phyloP scores from a whole-genome alignment of 169 alveolate genomes.

The Plasmodium vivax region DNA sequence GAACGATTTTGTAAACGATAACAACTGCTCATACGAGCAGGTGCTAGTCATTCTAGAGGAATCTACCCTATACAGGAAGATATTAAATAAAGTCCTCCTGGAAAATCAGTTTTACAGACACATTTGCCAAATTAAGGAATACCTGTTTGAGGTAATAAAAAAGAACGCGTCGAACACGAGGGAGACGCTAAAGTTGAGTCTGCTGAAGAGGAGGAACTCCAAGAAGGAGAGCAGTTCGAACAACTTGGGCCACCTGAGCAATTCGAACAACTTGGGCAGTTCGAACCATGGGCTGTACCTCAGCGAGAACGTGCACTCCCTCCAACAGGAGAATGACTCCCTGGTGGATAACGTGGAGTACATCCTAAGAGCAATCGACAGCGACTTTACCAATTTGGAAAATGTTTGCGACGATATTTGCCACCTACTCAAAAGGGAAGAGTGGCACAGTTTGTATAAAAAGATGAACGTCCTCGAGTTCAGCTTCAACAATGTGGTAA shows the following conservation, averaged over 20 bases:
- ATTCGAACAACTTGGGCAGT: background rate
- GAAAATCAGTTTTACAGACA: slow-evolving; percentile 53
- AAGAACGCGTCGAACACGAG: slow-evolving; percentile 9
- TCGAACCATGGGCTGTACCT: background rate
- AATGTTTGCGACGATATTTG: slow-evolving; percentile 23
- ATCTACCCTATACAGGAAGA: slow-evolving; percentile 31
- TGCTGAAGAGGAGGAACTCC: background rate
- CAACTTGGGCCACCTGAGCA: no score
- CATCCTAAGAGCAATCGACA: slow-evolving; percentile 12
- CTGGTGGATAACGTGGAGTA: slow-evolving; percentile 7
- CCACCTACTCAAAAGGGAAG: slow-evolving; percentile 16
- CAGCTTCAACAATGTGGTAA: slow-evolving; percentile 22
- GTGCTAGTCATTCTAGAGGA: slow-evolving; percentile 15
- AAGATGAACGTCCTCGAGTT: slow-evolving; percentile 19
- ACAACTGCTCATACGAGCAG: slow-evolving; percentile 26
- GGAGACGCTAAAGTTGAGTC: slow-evolving; percentile 25
- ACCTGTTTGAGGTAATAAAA: slow-evolving; percentile 28
- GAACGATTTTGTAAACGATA: slow-evolving; percentile 40
- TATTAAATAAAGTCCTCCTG: slow-evolving; percentile 4
- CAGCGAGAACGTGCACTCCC: slow-evolving; percentile 20
- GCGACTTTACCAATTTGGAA: slow-evolving; percentile 52
- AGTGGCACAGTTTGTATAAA: slow-evolving; percentile 21
- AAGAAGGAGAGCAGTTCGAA: background rate
- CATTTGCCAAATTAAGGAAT: slow-evolving; percentile 42
- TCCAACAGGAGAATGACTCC: background rate